A percentile compares a stretch with the other conserved stretches of the same genome.
phyloP scores from a whole-genome alignment of 116 monocot genomes.

The Papilionanthe hybrid region DNA sequence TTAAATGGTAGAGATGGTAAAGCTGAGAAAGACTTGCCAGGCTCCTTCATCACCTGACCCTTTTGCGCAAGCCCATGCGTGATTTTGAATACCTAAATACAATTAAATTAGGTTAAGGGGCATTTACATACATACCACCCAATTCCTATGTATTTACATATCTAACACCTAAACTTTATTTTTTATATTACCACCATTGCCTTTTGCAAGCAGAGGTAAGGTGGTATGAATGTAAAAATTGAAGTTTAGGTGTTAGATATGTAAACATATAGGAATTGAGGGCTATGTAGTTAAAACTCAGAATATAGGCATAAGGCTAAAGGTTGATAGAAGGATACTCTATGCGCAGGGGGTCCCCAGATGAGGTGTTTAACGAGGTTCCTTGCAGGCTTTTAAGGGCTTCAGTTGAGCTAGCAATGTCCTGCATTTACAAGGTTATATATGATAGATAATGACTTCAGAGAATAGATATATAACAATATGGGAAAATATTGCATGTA shows the following conservation, averaged over 20 bases:
- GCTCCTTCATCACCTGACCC: conserved; percentile 13
- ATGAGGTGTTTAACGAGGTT: conserved; percentile 31
- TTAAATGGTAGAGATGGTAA: too few species aligned
- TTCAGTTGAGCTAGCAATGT: conserved; percentile 37
- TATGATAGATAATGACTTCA: not conserved
- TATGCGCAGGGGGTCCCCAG: conserved; percentile 48
- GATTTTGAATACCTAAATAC: conserved; percentile 50
- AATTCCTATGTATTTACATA: too few species aligned
- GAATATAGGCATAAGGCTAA: not conserved
- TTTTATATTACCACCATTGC: too few species aligned
- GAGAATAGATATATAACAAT: not conserved
- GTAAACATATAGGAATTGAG: too few species aligned
- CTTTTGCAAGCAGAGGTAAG: too few species aligned
- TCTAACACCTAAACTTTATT: too few species aligned
- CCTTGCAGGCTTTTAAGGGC: conserved; percentile 58
- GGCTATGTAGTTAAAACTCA: not conserved
- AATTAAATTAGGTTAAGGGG: not conserved
- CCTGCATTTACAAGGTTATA: conserved; percentile 24
- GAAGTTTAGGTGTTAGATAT: too few species aligned
- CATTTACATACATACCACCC: too few species aligned
- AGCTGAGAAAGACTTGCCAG: too few species aligned
- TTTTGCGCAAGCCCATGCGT: conserved; percentile 52
- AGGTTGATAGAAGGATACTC: conserved; percentile 44
- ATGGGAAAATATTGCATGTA: too few species aligned
- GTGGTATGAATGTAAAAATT: too few species aligned